Evolutionary conservation across 345 rosid species (phyloP), one percentile per base, ranked within the genome.

Genomic region (Microcos paniculata): DNA sequence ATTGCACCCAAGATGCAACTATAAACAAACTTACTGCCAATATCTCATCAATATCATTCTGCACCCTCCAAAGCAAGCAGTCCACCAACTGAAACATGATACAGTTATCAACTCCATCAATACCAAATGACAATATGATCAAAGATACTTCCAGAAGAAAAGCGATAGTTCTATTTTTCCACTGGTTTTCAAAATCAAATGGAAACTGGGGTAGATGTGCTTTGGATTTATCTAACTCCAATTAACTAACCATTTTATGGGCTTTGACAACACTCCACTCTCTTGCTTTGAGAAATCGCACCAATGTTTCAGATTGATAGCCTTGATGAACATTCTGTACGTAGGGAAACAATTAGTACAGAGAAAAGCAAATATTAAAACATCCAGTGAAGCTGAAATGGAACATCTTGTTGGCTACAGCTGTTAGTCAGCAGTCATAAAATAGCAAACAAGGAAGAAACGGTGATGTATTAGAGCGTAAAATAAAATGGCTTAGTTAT

Each of bases 61-160:
- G 89, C 52, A 86, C 75, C 84, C 99, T 90, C 99, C 99, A 96
- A 62, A 83, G 85, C 84, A 96, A 83, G 85, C 89, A 87, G 43
- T 96, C 97, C 80, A 93, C 66, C 79, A 96, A 85, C 99, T 96
- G 89, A 78, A 86, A 84, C 58, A 77, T 10, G 26, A 42, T 2
- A 40, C 38, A 38, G 53, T 31, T 38, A 24, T n/a, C 26, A 33
- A 51, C 53, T 64, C 33, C 14, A 57, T 68, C 19, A 62, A 48
- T 42, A 51, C 23, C 19, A 62, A 49, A 61, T 30, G 45, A 62
- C 62, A 68, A 40, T 6, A 55, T 21, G 31, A 52, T 26, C 23
- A 71, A n/a, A 76, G 63, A 38, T 23, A 62, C 4, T 4, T 31
- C 26, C 43, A 24, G 14, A 46, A 13, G 35, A 66, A 51, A 18